Evolutionary conservation across 805 yeast species (phyloP), one percentile per base, ranked within the genome.

Genomic region (Hanseniaspora guilliermondii): DNA sequence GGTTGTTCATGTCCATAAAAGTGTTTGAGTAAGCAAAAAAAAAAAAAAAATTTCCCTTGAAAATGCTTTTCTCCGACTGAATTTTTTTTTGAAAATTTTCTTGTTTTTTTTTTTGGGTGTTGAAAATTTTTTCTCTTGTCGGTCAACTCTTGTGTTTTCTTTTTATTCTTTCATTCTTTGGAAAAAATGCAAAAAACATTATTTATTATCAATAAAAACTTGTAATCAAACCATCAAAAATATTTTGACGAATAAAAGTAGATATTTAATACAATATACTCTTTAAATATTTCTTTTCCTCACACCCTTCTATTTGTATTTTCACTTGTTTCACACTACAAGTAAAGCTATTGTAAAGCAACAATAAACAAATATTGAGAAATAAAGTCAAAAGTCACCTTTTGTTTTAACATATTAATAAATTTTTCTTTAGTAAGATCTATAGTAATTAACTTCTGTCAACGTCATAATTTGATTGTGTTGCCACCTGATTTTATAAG

Each of bases 41-140:
- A n/a, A n/a, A n/a, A n/a, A 19, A 45, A 45, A 45, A 11, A 22
- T 40, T 24, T 41, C 16, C 6, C 27, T 25, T 27, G 33, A 14
- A 11, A 27, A 11, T 30, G 27, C 46, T 41, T 27, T 25, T 27
- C 37, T 45, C 42, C 42, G 42, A 39, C 42, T 39, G 24, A 22
- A n/a, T n/a, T 25, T 22, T 22, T 37, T 37, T 38, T 22, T 12
- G 22, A 19, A 21, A 38, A 21, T 17, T 17, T 38, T 38, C 22
- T 25, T 22, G 27, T n/a, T 45, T 30, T 44, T 45, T 30, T 44
- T 44, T 19, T 39, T n/a, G 25, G 40, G 49, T 46, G 49, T 37
- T 37, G 32, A 35, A 46, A 46, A 35, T 22, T 46, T 47, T 47
- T 45, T 21, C 22, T 38, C 24, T 25, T 24, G n/a, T 45, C 42